Evolutionary conservation across 2,329 filamentous ascomycete species (phyloP).

Genomic region (Simplicillium sp.): DNA sequence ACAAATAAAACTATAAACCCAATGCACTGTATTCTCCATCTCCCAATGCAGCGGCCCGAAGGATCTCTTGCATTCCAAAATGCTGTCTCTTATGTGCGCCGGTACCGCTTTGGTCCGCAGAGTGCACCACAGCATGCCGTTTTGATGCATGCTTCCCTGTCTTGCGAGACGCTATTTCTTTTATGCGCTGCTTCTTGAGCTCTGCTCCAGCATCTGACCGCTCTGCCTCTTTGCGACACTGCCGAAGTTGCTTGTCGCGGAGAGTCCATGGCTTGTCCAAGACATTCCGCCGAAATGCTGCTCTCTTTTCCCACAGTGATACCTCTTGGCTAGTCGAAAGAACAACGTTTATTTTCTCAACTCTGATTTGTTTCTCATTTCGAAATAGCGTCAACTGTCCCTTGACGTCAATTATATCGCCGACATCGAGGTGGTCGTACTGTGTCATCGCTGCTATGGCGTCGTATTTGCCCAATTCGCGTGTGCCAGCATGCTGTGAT

Average conservation of each 20-base stretch:
- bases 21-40: conserved; percentile 23
- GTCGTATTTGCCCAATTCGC: not conserved
- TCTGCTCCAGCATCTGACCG: conserved; percentile 16
- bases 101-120: conserved; percentile 1
- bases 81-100: conserved; percentile 7
- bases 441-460: conserved; percentile 1
- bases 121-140: conserved; percentile 1
- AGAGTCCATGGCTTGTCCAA: conserved; percentile 47
- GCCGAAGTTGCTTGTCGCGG: conserved; percentile 34
- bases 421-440: conserved; percentile 34
- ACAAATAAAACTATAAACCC: conserved; percentile 16
- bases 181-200: conserved; percentile 15
- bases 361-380: conserved; percentile 39
- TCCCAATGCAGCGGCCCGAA: conserved; percentile 7
- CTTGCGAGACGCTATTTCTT: conserved; percentile 9
- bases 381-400: conserved; percentile 39
- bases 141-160: not conserved
- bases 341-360: conserved; percentile 39
- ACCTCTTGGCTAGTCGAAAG: conserved; percentile 47
- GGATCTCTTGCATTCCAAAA: conserved; percentile 15
- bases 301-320: conserved; percentile 46
- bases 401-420: conserved; percentile 47
- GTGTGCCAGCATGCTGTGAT: not conserved
- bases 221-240: conserved; percentile 38
- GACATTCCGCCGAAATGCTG: conserved; percentile 37